These are phyloP conservation scores for Keithomyces neogunnii DNA, from an alignment of 2,329 filamentous ascomycete genomes.

Conservation along the genomic window DNA sequence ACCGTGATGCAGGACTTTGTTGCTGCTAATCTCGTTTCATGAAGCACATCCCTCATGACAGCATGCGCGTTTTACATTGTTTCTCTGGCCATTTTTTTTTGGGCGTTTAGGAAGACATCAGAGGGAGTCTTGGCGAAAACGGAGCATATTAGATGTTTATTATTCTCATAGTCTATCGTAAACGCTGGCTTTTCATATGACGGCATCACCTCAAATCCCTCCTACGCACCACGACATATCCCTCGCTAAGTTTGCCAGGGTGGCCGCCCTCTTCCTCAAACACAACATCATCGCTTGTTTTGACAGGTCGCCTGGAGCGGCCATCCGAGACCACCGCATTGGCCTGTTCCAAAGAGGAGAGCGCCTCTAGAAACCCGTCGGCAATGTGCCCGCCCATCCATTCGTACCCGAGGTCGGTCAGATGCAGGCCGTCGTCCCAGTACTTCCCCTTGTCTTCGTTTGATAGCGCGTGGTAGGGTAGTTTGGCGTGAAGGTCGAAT, in stretches of 20 bases:
- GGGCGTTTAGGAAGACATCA: neutral
- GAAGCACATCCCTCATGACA: neutral
- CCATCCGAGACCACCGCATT: neutral
- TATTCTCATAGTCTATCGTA: neutral
- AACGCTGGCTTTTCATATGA: neutral
- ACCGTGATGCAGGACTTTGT: conserved; percentile 41
- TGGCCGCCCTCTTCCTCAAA: conserved; percentile 44
- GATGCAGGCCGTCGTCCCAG: conserved; percentile 55
- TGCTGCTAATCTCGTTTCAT: conserved; percentile 39
- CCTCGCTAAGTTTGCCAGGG: conserved; percentile 36
- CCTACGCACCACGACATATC: conserved; percentile 46
- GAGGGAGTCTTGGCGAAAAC: neutral
- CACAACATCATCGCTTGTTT: conserved; percentile 24
- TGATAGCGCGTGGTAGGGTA: conserved; percentile 45
- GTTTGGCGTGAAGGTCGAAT: conserved; percentile 45
- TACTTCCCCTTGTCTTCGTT: conserved; percentile 36
- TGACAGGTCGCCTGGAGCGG: conserved; percentile 14
- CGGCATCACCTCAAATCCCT: conserved; percentile 39
- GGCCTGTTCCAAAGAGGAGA: neutral
- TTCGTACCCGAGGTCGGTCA: conserved; percentile 51
- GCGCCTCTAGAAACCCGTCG: conserved; percentile 32
- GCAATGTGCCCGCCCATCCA: conserved; percentile 52
- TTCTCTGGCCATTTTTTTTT: neutral
- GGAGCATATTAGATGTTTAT: neutral
- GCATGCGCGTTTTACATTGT: neutral